Conservation (phyloP, 2,329 filamentous ascomycete genomes). For the Ceratocystis huliohia region DNA sequence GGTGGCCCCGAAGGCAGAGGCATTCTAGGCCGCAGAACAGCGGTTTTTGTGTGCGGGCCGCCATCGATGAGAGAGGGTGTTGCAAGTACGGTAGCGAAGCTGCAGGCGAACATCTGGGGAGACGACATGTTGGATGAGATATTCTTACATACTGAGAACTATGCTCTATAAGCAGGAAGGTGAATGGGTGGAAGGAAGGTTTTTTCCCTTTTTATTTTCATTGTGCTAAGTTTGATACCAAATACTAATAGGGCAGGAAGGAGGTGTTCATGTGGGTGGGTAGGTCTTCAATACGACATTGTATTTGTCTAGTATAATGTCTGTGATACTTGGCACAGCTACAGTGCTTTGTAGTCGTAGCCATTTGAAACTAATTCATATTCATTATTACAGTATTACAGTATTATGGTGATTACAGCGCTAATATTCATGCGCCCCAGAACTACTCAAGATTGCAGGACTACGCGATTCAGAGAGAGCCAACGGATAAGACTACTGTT, state of each 20-base stretch:
- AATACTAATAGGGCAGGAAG: not conserved
- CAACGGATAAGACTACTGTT: no score
- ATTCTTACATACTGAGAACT: slow-evolving; percentile 90
- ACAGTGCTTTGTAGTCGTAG: no score
- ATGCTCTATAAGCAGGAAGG: slow-evolving; percentile 49
- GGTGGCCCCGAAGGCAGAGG: slow-evolving; percentile 53
- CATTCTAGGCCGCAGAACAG: slow-evolving; percentile 66
- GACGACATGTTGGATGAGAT: slow-evolving; percentile 74
- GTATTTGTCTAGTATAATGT: no score
- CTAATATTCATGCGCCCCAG: no score
- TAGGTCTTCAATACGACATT: no score
- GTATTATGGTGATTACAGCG: no score
- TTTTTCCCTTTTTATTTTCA: not conserved
- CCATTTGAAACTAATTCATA: no score
- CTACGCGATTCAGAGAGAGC: no score
- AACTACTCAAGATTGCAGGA: no score
- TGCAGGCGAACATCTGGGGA: slow-evolving; percentile 75
- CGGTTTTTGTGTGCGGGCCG: slow-evolving; percentile 87
- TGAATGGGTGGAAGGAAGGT: not conserved
- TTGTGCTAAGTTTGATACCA: not conserved
- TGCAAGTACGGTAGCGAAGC: slow-evolving; percentile 65
- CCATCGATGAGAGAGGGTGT: slow-evolving; percentile 78
- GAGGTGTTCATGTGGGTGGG: no score
- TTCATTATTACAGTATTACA: no score
- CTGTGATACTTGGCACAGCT: no score